Base-by-base conservation (phyloP, 345 rosid genomes). In the Ricinus communis region DNA sequence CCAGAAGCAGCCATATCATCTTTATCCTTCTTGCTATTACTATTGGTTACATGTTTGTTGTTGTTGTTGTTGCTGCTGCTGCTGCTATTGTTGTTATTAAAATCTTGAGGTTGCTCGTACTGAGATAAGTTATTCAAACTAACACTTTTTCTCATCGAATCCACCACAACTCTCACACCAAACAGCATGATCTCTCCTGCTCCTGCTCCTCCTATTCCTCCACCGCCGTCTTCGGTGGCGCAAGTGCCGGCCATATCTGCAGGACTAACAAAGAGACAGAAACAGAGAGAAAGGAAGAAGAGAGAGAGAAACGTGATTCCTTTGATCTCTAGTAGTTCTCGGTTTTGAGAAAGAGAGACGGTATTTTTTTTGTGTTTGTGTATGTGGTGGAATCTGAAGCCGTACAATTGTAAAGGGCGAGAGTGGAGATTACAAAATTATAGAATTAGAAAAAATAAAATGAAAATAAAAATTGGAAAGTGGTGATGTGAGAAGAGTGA, bases 81-180 rank as follows among this genome's bases (percentile, higher is more conserved):
- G n/a, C 30, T 38, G n/a, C 9, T 19, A n/a, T 66, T 50, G n/a
- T 50, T 13, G 3, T 15, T 21, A 47, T 31, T 70, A 8, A 24
- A 70, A 5, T 74, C 84, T 24, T 76, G 83, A 68, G 85, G 82
- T 9, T 82, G 94, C 50, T 86, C 85, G 31, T 94, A 94, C 69
- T 94, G 86, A 31, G 96, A 87, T 63, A 94, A 78, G 67, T 94
- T 85, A 81, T 90, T 91, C 82, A 94, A 79, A 71, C 97, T 91
- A 22, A 94, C 98, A 56, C 91, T 79, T 79, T 91, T 94, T 82
- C 98, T 94, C 84, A 94, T 86, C 46, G 94, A 85, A 80, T 94
- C 98, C 73, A 94, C 95, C 40, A 94, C 91, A 69, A 94, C 87
- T 66, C 93, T 84, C 12, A 94, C 95, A 0, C 97, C 98, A 47